phyloP scores from a whole-genome alignment of 73 alveolate species.

The Symbiodinium pilosum region DNA sequence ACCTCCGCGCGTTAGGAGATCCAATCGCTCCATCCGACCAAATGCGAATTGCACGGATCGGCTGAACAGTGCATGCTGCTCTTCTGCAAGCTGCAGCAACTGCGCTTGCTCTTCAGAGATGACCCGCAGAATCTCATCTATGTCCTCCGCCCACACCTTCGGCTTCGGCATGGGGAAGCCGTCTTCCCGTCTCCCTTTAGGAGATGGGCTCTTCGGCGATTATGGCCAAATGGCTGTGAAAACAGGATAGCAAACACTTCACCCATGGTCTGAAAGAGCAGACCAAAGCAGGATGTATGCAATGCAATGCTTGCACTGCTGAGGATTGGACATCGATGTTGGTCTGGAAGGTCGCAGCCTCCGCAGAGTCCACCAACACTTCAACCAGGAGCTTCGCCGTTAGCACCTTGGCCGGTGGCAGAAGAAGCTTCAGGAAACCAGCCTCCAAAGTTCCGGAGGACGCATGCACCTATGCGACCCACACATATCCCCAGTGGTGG shows the following conservation, averaged over 20 bases:
- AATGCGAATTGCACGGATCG: neutral
- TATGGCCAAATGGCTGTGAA: neutral
- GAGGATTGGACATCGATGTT: neutral
- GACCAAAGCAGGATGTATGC: neutral
- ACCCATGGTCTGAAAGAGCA: too few relatives aligned
- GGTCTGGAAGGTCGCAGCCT: neutral
- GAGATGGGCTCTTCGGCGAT: neutral
- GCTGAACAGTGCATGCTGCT: neutral
- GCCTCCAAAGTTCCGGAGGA: too few relatives aligned
- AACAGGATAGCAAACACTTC: neutral
- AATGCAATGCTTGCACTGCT: neutral
- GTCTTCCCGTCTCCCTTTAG: neutral
- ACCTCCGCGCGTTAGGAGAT: neutral
- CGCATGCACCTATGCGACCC: too few relatives aligned
- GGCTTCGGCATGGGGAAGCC: neutral
- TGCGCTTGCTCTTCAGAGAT: constrained; percentile 10
- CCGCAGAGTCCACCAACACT: neutral
- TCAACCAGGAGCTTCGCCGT: constrained; percentile 2
- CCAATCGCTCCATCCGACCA: neutral
- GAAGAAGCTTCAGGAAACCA: too few relatives aligned
- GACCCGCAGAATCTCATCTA: neutral
- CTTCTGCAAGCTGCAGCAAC: constrained; percentile 9
- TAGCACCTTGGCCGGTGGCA: neutral
- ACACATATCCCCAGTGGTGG: too few relatives aligned
- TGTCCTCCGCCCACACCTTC: constrained; percentile 9